These are phyloP conservation scores for Drosera spatulata DNA, from an alignment of 179 eudicot species.

Conservation along the genomic window DNA sequence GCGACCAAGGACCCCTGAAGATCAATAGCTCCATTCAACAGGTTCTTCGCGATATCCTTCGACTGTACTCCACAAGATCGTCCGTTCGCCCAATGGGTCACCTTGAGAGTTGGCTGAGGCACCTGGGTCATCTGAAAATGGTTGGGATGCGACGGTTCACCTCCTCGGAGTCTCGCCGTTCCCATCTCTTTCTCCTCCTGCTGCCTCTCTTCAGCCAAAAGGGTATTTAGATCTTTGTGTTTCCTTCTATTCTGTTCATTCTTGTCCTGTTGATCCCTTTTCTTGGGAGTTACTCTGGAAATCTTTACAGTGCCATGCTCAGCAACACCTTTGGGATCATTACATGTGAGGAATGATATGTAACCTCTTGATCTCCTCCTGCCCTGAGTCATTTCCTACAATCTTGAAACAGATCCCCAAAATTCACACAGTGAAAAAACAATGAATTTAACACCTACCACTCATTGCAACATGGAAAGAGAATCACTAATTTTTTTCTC, in stretches of 20 bases:
- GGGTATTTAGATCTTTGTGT: slow-evolving; percentile 6
- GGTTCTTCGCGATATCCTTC: slow-evolving; percentile 43
- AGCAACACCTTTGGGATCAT: slow-evolving; percentile 75
- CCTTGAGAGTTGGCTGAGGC: slow-evolving; percentile 36
- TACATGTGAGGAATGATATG: slow-evolving; percentile 75
- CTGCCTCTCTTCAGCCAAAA: slow-evolving; percentile 20
- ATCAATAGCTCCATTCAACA: slow-evolving; percentile 75
- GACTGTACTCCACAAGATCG: slow-evolving; percentile 14
- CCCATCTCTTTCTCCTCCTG: slow-evolving; percentile 24
- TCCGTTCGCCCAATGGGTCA: slow-evolving; percentile 40
- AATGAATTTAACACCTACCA: too few relatives aligned
- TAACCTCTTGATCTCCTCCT: slow-evolving; percentile 54
- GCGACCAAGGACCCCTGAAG: slow-evolving; percentile 60
- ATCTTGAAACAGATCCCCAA: too few relatives aligned
- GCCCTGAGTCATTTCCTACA: slow-evolving; percentile 67
- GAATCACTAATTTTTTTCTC: too few relatives aligned
- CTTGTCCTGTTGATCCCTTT: slow-evolving; percentile 16
- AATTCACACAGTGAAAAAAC: too few relatives aligned
- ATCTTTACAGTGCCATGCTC: slow-evolving; percentile 58
- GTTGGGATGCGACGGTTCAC: slow-evolving; percentile 17
- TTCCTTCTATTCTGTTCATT: slow-evolving; percentile 17
- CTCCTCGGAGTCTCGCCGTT: slow-evolving; percentile 8
- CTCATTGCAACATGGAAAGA: too few relatives aligned
- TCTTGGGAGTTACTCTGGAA: slow-evolving; percentile 36
- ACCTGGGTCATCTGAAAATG: slow-evolving; percentile 43